Conservation (phyloP, 768 basidiomycete species). For the Termitomyces sp. region DNA sequence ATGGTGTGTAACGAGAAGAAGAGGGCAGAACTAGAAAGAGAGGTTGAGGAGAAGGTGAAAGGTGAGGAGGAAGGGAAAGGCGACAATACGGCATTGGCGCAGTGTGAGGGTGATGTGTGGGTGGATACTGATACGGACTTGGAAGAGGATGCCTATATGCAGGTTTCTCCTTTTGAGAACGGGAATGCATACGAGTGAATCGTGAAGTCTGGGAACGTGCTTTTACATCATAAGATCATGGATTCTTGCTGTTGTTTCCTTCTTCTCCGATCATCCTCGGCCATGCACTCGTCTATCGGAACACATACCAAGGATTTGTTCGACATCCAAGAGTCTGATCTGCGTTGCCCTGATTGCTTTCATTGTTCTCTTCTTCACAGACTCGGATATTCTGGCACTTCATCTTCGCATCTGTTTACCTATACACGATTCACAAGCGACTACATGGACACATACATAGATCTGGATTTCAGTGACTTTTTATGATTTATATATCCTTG, state of each 20-base stretch:
- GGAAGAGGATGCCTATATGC: conserved; percentile 3
- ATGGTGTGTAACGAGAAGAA: not conserved
- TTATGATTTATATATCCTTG: not conserved
- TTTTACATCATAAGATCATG: not conserved
- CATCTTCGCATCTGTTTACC: not conserved
- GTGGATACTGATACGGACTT: conserved; percentile 14
- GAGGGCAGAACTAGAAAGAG: not conserved
- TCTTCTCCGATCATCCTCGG: no score
- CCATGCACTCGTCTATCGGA: not conserved
- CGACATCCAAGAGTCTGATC: not conserved
- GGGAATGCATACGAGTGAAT: not conserved
- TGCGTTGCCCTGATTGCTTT: not conserved
- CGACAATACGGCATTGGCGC: not conserved
- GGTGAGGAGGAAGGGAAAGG: not conserved
- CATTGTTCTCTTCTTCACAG: not conserved
- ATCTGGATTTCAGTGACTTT: not conserved
- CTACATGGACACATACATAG: not conserved
- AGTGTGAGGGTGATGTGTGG: conserved; percentile 12
- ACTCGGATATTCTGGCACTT: not conserved
- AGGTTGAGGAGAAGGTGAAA: not conserved
- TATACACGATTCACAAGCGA: not conserved
- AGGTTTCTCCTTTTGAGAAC: not conserved
- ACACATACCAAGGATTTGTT: no score
- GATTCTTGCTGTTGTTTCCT: not conserved
- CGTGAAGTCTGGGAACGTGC: not conserved